Conservation (phyloP, 2,329 filamentous ascomycete genomes). For the Lizonia empirigonia region DNA sequence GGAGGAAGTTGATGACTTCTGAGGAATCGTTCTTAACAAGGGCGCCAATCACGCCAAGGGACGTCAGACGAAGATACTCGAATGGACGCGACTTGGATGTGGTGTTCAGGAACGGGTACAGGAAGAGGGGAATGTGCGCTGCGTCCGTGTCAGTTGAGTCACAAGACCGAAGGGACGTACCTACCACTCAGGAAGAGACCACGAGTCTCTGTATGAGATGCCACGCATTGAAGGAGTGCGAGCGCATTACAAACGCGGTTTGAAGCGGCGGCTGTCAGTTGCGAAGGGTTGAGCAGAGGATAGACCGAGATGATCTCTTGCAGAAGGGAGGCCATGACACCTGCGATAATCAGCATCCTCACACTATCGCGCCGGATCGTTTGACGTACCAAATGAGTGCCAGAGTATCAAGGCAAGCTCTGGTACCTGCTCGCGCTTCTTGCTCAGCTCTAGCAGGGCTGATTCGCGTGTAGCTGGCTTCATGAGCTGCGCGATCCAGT, state of each 20-base stretch:
- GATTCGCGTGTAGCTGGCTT: slow-evolving; percentile 87
- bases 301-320: slow-evolving; percentile 99
- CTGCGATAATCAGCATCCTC: slow-evolving; percentile 54
- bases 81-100: slow-evolving; percentile 98
- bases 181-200: slow-evolving; percentile 90
- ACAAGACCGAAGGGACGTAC: not conserved
- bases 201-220: slow-evolving; percentile 94
- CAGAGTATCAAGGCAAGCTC: slow-evolving; percentile 95
- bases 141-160: slow-evolving; percentile 19
- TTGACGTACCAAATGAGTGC: slow-evolving; percentile 86
- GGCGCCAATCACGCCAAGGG: slow-evolving; percentile 93
- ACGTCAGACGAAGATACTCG: slow-evolving; percentile 94
- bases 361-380: slow-evolving; percentile 63
- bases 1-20: slow-evolving; percentile 97
- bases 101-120: slow-evolving; percentile 98
- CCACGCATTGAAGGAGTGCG: slow-evolving; percentile 93
- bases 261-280: slow-evolving; percentile 94
- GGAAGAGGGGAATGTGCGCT: slow-evolving; percentile 97
- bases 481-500: slow-evolving; percentile 89
- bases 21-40: slow-evolving; percentile 98
- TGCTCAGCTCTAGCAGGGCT: slow-evolving; percentile 92
- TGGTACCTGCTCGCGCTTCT: slow-evolving; percentile 97
- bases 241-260: slow-evolving; percentile 98
- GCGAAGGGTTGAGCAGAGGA: slow-evolving; percentile 92
- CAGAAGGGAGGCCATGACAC: slow-evolving; percentile 95